Conservation (phyloP, 345 rosid species). For the Salix dunnii region DNA sequence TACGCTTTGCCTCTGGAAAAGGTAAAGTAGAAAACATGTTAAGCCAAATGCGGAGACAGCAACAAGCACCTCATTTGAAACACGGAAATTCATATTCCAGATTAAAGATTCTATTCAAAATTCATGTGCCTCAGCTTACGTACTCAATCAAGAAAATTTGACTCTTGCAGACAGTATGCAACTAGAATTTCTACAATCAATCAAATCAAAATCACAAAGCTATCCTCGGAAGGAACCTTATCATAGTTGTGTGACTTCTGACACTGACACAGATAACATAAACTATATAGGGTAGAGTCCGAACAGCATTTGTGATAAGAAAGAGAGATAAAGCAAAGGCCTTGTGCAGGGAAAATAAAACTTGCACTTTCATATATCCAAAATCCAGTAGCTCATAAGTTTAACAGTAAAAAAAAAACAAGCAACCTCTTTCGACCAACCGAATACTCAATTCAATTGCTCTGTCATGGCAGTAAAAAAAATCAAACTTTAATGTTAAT, state of each 20-base stretch:
- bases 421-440: too few relatives aligned
- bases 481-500: too few relatives aligned
- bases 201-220: background rate
- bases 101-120: background rate
- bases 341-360: background rate
- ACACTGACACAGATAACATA: background rate
- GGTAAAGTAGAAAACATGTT: conserved; percentile 6
- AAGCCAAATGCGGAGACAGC: conserved; percentile 3
- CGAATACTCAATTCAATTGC: too few relatives aligned
- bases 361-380: background rate
- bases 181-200: background rate
- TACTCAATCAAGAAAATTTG: background rate
- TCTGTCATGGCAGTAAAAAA: too few relatives aligned
- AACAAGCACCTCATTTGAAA: background rate
- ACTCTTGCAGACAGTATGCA: background rate
- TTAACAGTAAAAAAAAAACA: too few relatives aligned
- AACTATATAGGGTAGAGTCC: background rate
- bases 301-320: background rate
- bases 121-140: too few relatives aligned
- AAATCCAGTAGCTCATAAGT: too few relatives aligned
- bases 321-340: background rate
- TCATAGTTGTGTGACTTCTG: background rate
- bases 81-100: background rate
- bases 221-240: background rate
- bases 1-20: conserved; percentile 55